A percentile compares a stretch with the other conserved stretches of the same genome.
Conservation (phyloP, 768 basidiomycete species). For the Boletellus ananas region DNA sequence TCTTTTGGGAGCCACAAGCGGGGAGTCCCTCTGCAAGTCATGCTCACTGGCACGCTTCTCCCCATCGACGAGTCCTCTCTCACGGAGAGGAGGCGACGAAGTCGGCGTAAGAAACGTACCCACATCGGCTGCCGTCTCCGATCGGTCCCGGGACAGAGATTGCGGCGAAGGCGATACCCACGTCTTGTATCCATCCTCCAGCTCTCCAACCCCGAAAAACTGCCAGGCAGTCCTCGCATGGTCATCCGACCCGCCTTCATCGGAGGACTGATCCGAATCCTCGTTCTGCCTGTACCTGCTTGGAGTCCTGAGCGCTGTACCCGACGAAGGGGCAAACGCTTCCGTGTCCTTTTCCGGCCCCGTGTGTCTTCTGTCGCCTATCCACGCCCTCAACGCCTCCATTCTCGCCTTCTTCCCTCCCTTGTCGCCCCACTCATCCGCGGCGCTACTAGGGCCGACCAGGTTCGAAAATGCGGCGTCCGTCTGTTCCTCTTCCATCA, state of each 20-base stretch:
- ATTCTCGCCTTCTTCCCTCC: conserved; percentile 44
- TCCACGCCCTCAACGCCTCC: conserved; percentile 40
- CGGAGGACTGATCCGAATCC: conserved; percentile 42
- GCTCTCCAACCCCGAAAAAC: conserved; percentile 47
- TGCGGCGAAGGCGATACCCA: conserved; percentile 19
- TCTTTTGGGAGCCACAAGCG: not conserved
- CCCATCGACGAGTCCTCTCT: not conserved
- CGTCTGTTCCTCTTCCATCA: conserved; percentile 25
- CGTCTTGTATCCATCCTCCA: conserved; percentile 4
- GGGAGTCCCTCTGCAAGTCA: not conserved
- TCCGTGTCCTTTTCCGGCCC: conserved; percentile 34
- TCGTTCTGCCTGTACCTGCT: conserved; percentile 26
- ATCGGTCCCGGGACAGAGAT: not conserved
- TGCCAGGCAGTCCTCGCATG: conserved; percentile 53
- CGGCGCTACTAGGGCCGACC: conserved; percentile 52
- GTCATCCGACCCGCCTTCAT: conserved; percentile 43
- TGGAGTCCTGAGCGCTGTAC: not conserved
- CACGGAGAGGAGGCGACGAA: conserved; percentile 17
- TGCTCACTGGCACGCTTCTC: conserved; percentile 5
- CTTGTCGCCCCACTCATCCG: conserved; percentile 53
- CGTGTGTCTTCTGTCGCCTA: conserved; percentile 35
- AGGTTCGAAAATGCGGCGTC: conserved; percentile 63
- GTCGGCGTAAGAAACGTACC: conserved; percentile 22
- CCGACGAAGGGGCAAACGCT: conserved; percentile 1
- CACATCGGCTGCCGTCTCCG: not conserved